These are phyloP conservation scores for Aspergillus diversus DNA, from an alignment of 495 filamentous ascomycete species.

Conservation along the genomic window DNA sequence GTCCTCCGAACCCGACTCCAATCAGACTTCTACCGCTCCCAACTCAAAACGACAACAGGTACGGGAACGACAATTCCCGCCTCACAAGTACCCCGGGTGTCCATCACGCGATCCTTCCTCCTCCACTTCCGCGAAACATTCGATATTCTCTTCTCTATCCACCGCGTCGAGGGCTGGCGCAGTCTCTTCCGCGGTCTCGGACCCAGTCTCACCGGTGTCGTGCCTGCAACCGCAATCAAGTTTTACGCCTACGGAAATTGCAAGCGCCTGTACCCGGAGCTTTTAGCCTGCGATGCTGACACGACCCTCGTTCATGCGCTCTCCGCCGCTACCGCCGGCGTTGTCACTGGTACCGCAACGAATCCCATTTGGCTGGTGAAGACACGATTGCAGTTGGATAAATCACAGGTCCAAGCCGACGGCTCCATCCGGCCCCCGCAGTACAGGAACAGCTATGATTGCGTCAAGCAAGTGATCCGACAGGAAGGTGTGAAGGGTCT, in stretches of 20 bases:
- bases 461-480: constrained; percentile 72
- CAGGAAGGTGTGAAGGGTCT: constrained; percentile 77
- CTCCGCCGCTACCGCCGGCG: constrained; percentile 72
- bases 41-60: constrained; percentile 19
- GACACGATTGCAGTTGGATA: constrained; percentile 86
- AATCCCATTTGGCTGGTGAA: constrained; percentile 95
- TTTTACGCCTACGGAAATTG: constrained; percentile 90
- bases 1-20: constrained; percentile 88
- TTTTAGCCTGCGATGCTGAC: constrained; percentile 53
- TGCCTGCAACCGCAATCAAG: constrained; percentile 84
- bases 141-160: constrained; percentile 77
- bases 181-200: constrained; percentile 89
- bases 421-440: constrained; percentile 33
- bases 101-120: constrained; percentile 41
- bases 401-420: constrained; percentile 55
- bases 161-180: constrained; percentile 76
- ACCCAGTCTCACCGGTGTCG: constrained; percentile 83
- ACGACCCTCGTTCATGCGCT: constrained; percentile 72
- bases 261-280: constrained; percentile 71
- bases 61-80: constrained; percentile 47
- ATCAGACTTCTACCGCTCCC: constrained; percentile 80
- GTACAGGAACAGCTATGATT: constrained; percentile 84
- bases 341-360: constrained; percentile 82
- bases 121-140: constrained; percentile 74
- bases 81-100: constrained; percentile 49